Base-by-base conservation (phyloP, 1,284 basidiomycete species). In the Ceratobasidium sp. region DNA sequence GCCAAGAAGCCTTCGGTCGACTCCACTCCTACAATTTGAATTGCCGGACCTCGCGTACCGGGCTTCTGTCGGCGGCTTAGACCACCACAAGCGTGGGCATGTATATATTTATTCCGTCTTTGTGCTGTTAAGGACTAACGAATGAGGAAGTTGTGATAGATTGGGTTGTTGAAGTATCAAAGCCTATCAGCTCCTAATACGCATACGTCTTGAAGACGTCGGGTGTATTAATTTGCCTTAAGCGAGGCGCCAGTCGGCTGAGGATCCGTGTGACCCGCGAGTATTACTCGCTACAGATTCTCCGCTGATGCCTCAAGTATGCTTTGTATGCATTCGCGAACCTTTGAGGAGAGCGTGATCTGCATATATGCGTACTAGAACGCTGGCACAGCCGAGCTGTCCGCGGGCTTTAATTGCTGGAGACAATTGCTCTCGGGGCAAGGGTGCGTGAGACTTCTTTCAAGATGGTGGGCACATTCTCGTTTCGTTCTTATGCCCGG, bases 1-100 rank as follows among this genome's bases (percentile, higher is more conserved):
- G n/a, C 59, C 7, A 48, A 38, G 57, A 38, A 48, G n/a, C 17
- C 48, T 46, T 62, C 42, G 23, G 44, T 38, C 46, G 40, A 57
- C 59, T 61, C 33, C 13, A 28, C 15, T n/a, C 17, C 54, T 69
- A 5, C n/a, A 23, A 61, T 42, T 6, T 10, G 20, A 13, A 6
- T 10, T 12, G 38, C 13, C n/a, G 46, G 38, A 50, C 26, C 46
- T 50, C 46, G 70, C 15, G 17, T 17, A 62, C 13, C 70, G 70
- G 70, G n/a, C 57, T 74, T 74, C 70, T 62, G 59, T 74, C 70
- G 70, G 70, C 17, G 10, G 50, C 66, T 68, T 40, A 26, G 48
- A 50, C 17, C 15, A n/a, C 48, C 10, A 13, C 10, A 13, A 50
- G 48, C 48, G 15, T 50, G 17, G 15, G 13, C 15, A 50, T 33